phyloP scores from a whole-genome alignment of 345 rosid species.

The Brassica nigra region DNA sequence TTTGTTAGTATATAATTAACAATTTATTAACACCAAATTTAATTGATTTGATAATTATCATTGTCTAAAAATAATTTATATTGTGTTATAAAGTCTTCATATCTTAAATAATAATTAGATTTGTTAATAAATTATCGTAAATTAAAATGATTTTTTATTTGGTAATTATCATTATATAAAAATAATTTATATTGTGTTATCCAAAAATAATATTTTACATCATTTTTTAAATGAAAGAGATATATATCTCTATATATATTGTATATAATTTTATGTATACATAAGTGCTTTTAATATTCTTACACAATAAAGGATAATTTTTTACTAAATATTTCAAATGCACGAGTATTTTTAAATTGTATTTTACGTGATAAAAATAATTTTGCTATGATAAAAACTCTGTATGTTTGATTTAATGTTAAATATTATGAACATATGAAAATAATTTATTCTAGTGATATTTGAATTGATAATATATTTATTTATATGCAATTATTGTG shows the following conservation, averaged over 20 bases:
- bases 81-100: neutral
- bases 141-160: too few species aligned
- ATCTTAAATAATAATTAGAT: too few species aligned
- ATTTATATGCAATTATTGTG: neutral
- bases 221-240: neutral
- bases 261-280: neutral
- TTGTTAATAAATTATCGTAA: neutral
- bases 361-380: neutral
- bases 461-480: neutral
- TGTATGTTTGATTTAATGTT: neutral
- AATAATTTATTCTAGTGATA: neutral
- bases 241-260: neutral
- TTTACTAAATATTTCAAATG: neutral
- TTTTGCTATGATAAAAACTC: neutral
- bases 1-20: neutral
- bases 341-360: neutral
- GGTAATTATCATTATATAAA: neutral
- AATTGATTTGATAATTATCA: neutral
- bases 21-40: too few species aligned
- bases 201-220: neutral
- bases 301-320: neutral
- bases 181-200: neutral
- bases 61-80: neutral
- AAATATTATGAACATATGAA: neutral
- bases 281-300: neutral